A percentile compares a stretch with the other conserved stretches of the same genome.
phyloP scores from a whole-genome alignment of 441 rosid species.

The Arabidopsis hybrid region DNA sequence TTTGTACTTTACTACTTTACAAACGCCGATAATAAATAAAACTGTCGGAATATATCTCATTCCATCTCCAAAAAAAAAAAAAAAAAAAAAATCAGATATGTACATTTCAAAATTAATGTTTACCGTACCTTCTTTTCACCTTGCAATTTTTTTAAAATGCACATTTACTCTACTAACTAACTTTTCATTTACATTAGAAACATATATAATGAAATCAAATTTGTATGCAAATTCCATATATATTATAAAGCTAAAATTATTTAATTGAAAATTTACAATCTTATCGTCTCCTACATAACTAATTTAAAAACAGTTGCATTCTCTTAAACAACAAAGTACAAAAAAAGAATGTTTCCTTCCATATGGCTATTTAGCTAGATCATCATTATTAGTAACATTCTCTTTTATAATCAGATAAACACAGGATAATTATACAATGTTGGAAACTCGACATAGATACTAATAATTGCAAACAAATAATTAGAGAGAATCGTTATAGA shows the following conservation, averaged over 20 bases:
- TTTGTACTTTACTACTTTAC: background rate
- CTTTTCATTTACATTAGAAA: too few species aligned
- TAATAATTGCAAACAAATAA: constrained; percentile 30
- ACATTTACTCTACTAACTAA: background rate
- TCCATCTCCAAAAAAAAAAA: background rate
- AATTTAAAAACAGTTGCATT: too few species aligned
- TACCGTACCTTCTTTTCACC: background rate
- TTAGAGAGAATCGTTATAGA: background rate
- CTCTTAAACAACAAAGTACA: background rate
- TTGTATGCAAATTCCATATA: too few species aligned
- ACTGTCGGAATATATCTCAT: background rate
- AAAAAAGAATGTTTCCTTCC: background rate
- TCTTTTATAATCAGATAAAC: constrained; percentile 11
- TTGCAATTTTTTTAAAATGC: background rate
- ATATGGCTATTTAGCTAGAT: background rate
- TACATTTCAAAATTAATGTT: background rate
- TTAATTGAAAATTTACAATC: too few species aligned
- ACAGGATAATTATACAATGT: constrained; percentile 2
- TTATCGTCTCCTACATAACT: too few species aligned
- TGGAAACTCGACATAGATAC: constrained; percentile 32
- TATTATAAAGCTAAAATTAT: too few species aligned
- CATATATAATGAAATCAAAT: too few species aligned
- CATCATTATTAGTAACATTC: constrained; percentile 27
- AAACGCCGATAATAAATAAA: background rate
- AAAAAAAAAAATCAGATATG: background rate